Percentiles rank a stretch among this genome's conserved stretches.
Evolutionary conservation across 2,329 filamentous ascomycete genomes (phyloP).

Genomic region (Helotiales sp.): DNA sequence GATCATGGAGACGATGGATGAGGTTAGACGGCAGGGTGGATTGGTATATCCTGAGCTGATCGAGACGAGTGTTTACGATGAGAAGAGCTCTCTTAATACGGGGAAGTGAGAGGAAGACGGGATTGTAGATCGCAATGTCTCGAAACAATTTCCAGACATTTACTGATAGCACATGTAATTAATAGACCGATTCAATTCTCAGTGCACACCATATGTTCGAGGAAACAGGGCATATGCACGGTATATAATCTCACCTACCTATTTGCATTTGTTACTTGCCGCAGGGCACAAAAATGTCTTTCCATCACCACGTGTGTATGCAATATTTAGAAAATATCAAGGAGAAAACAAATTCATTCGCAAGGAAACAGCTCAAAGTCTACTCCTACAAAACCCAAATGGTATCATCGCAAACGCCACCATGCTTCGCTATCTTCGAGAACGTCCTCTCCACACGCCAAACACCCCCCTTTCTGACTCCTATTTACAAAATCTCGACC

Average conservation of each 20-base stretch:
- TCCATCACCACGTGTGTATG: no score
- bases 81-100: constrained; percentile 63
- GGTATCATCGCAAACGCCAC: constrained; percentile 1
- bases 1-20: constrained; percentile 76
- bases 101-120: constrained; percentile 16
- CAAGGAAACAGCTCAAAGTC: background rate
- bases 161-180: background rate
- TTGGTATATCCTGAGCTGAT: constrained; percentile 69
- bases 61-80: constrained; percentile 63
- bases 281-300: no score
- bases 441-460: no score
- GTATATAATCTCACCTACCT: no score
- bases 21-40: constrained; percentile 65
- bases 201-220: no score
- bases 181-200: no score
- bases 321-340: no score
- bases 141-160: background rate
- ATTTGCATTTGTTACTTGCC: no score
- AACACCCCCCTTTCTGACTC: background rate
- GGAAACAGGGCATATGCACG: no score
- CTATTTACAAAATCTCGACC: background rate
- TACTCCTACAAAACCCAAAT: background rate
- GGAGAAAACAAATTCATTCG: background rate
- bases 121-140: background rate
- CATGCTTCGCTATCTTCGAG: background rate